Evolutionary conservation across 2,329 filamentous ascomycete genomes (phyloP).

Genomic region (Fusarium caatingaense): DNA sequence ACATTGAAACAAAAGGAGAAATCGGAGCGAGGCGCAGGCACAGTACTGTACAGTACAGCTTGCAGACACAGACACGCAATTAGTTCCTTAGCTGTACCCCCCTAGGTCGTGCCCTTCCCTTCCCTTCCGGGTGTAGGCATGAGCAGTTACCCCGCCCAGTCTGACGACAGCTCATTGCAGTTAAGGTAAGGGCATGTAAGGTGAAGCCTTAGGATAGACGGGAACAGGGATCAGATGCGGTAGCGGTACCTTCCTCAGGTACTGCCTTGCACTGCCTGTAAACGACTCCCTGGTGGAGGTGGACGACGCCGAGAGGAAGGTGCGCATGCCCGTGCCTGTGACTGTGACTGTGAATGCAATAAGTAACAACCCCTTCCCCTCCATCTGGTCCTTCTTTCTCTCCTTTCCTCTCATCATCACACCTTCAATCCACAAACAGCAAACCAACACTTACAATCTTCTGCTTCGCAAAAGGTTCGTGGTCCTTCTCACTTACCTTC

Average conservation of each 20-base stretch:
- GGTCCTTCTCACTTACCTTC: constrained; percentile 7
- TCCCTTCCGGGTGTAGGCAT: constrained; percentile 40
- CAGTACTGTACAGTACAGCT: not conserved
- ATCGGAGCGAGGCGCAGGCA: constrained; percentile 35
- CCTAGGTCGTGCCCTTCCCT: constrained; percentile 27
- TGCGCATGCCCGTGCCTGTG: constrained; percentile 24
- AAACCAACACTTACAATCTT: constrained; percentile 39
- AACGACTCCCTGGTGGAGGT: constrained; percentile 19
- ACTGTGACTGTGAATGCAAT: constrained; percentile 42
- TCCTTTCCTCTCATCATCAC: constrained; percentile 45
- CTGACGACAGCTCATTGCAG: constrained; percentile 53
- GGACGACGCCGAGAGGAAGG: constrained; percentile 34
- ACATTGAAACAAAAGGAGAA: constrained; percentile 12
- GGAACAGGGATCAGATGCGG: constrained; percentile 4
- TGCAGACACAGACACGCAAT: constrained; percentile 22
- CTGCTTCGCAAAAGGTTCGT: constrained; percentile 44
- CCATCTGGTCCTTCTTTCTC: constrained; percentile 33
- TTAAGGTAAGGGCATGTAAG: not conserved
- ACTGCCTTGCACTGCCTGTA: constrained; percentile 4
- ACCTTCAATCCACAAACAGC: constrained; percentile 36
- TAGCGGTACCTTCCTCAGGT: constrained; percentile 1
- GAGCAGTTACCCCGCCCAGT: constrained; percentile 58
- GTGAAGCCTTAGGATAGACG: constrained; percentile 28
- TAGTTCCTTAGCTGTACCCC: constrained; percentile 20
- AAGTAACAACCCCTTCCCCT: constrained; percentile 52